A percentile compares a stretch with the other conserved stretches of the same genome.
Evolutionary conservation across 495 filamentous ascomycete genomes (phyloP).

Genomic region (Penicillium pulvis): DNA sequence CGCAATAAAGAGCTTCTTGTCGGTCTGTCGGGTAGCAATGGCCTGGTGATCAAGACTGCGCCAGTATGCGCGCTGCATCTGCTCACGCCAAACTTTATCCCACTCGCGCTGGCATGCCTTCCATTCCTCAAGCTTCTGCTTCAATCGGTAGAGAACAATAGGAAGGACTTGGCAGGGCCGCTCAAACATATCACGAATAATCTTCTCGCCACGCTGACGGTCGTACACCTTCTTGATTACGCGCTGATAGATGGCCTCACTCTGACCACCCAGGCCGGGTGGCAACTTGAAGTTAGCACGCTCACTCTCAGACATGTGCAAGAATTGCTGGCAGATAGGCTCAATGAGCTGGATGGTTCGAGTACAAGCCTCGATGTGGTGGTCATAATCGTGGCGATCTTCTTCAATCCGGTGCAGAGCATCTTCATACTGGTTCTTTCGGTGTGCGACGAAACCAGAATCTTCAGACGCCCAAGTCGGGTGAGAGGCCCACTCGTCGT

Average conservation of each 20-base stretch:
- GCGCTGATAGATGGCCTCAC: constrained; percentile 92
- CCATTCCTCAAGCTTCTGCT: constrained; percentile 96
- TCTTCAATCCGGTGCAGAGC: constrained; percentile 94
- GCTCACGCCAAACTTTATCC: constrained; percentile 97
- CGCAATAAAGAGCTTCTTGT: constrained; percentile 86
- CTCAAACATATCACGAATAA: constrained; percentile 79
- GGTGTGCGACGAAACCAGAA: constrained; percentile 95
- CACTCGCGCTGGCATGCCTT: constrained; percentile 94
- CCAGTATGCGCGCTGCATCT: constrained; percentile 89
- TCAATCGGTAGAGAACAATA: constrained; percentile 80
- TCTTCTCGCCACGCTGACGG: constrained; percentile 74
- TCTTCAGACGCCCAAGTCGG: constrained; percentile 99
- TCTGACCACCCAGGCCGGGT: constrained; percentile 84
- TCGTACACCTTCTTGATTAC: constrained; percentile 99
- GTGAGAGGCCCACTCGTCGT: constrained; percentile 98
- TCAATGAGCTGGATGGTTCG: constrained; percentile 94
- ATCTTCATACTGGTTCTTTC: constrained; percentile 94
- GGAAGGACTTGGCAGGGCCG: constrained; percentile 83
- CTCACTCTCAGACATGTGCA: constrained; percentile 71
- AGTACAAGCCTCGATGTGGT: constrained; percentile 90
- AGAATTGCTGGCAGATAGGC: constrained; percentile 86
- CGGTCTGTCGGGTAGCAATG: constrained; percentile 75
- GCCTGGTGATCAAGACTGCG: constrained; percentile 96
- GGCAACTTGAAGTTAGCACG: constrained; percentile 73
- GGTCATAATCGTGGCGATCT: constrained; percentile 98